Evolutionary conservation across 345 rosid species (phyloP).

Genomic region (Brassica nigra): DNA sequence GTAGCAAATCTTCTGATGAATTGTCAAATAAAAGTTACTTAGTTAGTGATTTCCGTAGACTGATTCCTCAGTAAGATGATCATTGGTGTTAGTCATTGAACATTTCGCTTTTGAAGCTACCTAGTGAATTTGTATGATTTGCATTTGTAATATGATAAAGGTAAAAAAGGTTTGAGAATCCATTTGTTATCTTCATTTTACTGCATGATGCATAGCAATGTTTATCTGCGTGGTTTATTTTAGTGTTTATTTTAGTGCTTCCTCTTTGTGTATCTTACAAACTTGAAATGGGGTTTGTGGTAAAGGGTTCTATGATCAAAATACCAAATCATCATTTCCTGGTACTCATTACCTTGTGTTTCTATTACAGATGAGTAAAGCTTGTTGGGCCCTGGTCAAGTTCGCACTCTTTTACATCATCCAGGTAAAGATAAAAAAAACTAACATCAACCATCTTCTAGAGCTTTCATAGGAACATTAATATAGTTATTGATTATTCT

Average conservation of each 20-base stretch:
- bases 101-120: background rate
- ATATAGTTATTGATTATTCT: background rate
- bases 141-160: background rate
- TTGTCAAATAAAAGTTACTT: background rate
- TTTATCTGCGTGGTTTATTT: background rate
- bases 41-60: background rate
- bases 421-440: conserved; percentile 21
- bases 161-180: background rate
- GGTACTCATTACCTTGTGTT: background rate
- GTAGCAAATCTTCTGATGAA: background rate
- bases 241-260: background rate
- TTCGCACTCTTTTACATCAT: background rate
- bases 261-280: background rate
- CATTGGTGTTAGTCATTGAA: conserved; percentile 5
- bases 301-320: background rate
- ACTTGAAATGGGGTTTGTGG: background rate
- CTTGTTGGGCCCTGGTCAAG: conserved; percentile 7
- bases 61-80: background rate
- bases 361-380: conserved; percentile 33
- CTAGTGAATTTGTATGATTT: background rate
- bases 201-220: background rate
- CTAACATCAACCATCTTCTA: background rate
- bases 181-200: background rate
- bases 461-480: background rate
- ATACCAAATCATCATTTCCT: background rate